Conservation (phyloP, 305 asterid genomes). For the Fraxinus angustifolia region DNA sequence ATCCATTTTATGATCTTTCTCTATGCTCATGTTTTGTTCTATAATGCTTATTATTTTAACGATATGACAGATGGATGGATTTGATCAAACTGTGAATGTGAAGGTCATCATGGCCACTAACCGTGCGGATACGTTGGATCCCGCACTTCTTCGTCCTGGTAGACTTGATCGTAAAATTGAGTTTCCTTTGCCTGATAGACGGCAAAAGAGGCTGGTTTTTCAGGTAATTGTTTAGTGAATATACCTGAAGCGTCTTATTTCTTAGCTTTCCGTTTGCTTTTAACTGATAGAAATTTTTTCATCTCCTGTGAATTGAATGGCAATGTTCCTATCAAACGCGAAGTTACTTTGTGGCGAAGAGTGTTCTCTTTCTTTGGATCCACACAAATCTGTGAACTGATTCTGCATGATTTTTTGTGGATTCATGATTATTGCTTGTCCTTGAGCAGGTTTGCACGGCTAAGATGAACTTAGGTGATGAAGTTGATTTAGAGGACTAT, state of each 20-base stretch:
- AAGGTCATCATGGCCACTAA: constrained; percentile 95
- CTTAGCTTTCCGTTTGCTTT: not conserved
- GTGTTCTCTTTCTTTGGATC: not conserved
- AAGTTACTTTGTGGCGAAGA: not conserved
- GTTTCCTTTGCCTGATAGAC: constrained; percentile 88
- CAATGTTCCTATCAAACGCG: not conserved
- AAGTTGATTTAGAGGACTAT: constrained; percentile 84
- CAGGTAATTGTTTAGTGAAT: constrained; percentile 39
- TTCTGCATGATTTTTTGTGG: not conserved
- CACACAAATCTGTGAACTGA: not conserved
- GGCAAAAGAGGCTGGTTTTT: constrained; percentile 85
- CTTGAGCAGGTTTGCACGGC: constrained; percentile 72
- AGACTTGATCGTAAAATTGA: constrained; percentile 93
- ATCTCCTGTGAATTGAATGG: not conserved
- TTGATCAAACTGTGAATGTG: constrained; percentile 86
- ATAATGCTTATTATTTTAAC: not conserved
- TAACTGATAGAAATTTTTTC: not conserved
- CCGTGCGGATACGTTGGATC: constrained; percentile 87
- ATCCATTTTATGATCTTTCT: not conserved
- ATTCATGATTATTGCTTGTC: constrained; percentile 7
- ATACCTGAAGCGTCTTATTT: not conserved
- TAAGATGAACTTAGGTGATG: constrained; percentile 79
- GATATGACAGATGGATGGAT: constrained; percentile 73
- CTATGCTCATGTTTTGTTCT: not conserved
- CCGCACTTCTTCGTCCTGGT: constrained; percentile 94